A percentile compares a stretch with the other conserved stretches of the same genome.
These are phyloP conservation scores for Phytopythium vexans DNA, from an alignment of 352 stramenopile species.

Conservation along the genomic window DNA sequence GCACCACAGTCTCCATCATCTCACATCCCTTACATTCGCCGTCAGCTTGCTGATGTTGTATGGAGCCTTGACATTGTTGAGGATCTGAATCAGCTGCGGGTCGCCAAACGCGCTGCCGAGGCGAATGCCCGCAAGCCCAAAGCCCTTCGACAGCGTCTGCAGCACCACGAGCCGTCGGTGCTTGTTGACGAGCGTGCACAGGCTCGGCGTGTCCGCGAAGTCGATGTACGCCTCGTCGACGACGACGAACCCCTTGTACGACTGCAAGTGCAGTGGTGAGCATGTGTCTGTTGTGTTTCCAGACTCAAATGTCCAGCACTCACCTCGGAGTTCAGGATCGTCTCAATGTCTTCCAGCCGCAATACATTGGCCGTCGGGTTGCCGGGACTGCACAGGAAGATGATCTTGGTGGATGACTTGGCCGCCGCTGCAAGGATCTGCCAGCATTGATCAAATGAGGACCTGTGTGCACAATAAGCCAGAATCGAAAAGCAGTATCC, in stretches of 20 bases:
- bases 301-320: constrained; percentile 3
- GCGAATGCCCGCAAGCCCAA: constrained; percentile 96
- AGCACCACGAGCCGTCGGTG: constrained; percentile 95
- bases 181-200: constrained; percentile 89
- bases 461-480: not conserved
- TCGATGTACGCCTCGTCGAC: constrained; percentile 99
- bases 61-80: constrained; percentile 99
- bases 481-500: not conserved
- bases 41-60: constrained; percentile 99
- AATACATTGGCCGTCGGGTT: constrained; percentile 97
- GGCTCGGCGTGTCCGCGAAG: constrained; percentile 81
- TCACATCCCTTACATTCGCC: constrained; percentile 41
- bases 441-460: not conserved
- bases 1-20: not conserved
- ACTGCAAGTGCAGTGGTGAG: constrained; percentile 16
- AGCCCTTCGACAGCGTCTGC: constrained; percentile 98
- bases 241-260: constrained; percentile 93
- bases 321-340: constrained; percentile 81
- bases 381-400: constrained; percentile 97
- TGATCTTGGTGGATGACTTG: constrained; percentile 89
- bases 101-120: constrained; percentile 91
- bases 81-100: constrained; percentile 93
- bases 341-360: constrained; percentile 88
- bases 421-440: constrained; percentile 90
- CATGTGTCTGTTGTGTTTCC: too few species aligned